Base-by-base conservation (phyloP, 2,329 filamentous ascomycete species). In the Ascosphaera aggregata region DNA sequence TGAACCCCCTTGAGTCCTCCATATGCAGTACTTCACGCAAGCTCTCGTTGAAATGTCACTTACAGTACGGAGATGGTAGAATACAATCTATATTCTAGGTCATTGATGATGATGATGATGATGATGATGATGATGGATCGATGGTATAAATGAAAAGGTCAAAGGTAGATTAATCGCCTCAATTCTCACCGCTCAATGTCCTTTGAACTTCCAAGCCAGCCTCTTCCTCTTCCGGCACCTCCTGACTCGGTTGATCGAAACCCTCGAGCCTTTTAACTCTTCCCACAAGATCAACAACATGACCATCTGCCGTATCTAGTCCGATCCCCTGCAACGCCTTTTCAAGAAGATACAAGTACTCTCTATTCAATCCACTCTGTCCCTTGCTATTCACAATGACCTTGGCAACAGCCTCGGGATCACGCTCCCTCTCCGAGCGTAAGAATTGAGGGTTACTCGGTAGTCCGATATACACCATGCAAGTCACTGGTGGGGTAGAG, bases 361-460 rank as follows among this genome's bases (percentile, higher is more conserved):
- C 86, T 42, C 67, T 73, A 56, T 95, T 95, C 52, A 76, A 71
- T 1, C 89, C 89, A 57, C 84, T 94, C 18, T 85, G 80, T 0
- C 89, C 89, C 32, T 63, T 58, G 49, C 80, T 82, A 37, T 61
- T 61, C 48, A 74, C 67, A 49, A 98, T 95, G 56, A 86, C 80
- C 56, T 73, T 68, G 18, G 86, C 85, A 38, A 95, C 67, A 34
- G 61, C 55, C 50, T 82, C 71, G 1, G 80, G 78, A 40, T 89
- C 76, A 53, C 92, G 84, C n/a, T 52, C 49, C 1, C 54, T 51
- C 1, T 55, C 48, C 17, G 59, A 51, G 31, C 57, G 54, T 30
- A 85, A 66, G 51, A 98, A 98, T 56, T 95, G 89, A 40, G 81
- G 77, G 51, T 98, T 98, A 36, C 77, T 73, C 0, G 89, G 89